A percentile compares a stretch with the other conserved stretches of the same genome.
Conservation (phyloP, 257 asterid genomes). For the Solanum rostratum region DNA sequence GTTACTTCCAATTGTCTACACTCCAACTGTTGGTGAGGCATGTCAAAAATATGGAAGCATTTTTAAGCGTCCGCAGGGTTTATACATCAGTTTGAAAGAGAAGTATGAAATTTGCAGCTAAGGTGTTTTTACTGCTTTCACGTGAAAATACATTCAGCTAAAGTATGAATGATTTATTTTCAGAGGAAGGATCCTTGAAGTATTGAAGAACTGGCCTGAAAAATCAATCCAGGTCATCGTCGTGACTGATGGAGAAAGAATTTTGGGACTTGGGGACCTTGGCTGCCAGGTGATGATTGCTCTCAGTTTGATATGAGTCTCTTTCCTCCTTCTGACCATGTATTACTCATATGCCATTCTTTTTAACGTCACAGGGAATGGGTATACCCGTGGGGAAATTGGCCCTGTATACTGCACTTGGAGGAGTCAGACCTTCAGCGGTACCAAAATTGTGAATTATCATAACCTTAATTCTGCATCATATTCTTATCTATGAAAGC, state of each 20-base stretch:
- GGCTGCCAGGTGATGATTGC: slow-evolving; percentile 49
- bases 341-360: neutral
- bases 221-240: slow-evolving; percentile 58
- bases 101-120: slow-evolving; percentile 18
- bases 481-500: neutral
- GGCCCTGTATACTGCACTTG: slow-evolving; percentile 22
- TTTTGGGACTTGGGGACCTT: slow-evolving; percentile 66
- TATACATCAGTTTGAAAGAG: slow-evolving; percentile 56
- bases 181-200: slow-evolving; percentile 68
- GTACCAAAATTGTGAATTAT: slow-evolving; percentile 16
- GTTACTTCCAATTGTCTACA: slow-evolving; percentile 59
- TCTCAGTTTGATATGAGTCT: neutral
- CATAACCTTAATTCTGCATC: neutral
- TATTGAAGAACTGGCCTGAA: slow-evolving; percentile 64
- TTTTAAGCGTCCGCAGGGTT: slow-evolving; percentile 67
- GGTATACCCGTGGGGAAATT: slow-evolving; percentile 24
- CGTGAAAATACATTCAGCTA: neutral
- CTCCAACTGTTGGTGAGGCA: slow-evolving; percentile 77
- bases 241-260: slow-evolving; percentile 69
- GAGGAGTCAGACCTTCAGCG: slow-evolving; percentile 26
- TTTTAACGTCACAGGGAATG: slow-evolving; percentile 14
- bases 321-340: neutral
- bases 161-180: neutral
- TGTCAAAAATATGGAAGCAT: slow-evolving; percentile 74
- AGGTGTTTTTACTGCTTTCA: neutral